Conservation (phyloP, 768 basidiomycete genomes). For the Lactarius hatsudake region DNA sequence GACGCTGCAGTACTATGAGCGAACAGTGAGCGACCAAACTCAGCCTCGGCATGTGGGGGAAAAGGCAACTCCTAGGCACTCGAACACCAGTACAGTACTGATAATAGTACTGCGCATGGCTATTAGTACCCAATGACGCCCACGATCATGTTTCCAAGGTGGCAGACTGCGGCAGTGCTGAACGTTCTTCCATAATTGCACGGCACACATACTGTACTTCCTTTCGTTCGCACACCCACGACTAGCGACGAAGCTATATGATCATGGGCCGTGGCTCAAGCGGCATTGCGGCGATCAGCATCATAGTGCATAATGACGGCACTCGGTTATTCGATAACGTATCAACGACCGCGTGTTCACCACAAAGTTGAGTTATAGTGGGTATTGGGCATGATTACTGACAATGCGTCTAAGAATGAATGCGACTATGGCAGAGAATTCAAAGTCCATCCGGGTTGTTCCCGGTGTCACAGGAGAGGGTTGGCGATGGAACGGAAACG, state of each 20-base stretch:
- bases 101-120: no score
- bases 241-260: not conserved
- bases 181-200: not conserved
- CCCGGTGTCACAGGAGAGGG: not conserved
- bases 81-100: no score
- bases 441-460: not conserved
- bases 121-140: not conserved
- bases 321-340: not conserved
- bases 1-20: no score
- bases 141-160: not conserved
- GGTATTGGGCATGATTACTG: not conserved
- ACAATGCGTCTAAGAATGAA: not conserved
- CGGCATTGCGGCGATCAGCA: not conserved
- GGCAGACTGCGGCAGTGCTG: not conserved
- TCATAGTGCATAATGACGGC: not conserved
- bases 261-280: not conserved
- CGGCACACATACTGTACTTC: not conserved
- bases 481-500: not conserved
- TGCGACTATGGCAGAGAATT: not conserved
- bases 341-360: not conserved
- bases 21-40: no score
- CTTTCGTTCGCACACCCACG: not conserved
- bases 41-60: no score
- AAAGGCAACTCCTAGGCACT: no score
- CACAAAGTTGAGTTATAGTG: not conserved